A percentile compares a stretch with the other conserved stretches of the same genome.
Conservation (phyloP, 495 filamentous ascomycete genomes). For the Aspergillus ostianus region DNA sequence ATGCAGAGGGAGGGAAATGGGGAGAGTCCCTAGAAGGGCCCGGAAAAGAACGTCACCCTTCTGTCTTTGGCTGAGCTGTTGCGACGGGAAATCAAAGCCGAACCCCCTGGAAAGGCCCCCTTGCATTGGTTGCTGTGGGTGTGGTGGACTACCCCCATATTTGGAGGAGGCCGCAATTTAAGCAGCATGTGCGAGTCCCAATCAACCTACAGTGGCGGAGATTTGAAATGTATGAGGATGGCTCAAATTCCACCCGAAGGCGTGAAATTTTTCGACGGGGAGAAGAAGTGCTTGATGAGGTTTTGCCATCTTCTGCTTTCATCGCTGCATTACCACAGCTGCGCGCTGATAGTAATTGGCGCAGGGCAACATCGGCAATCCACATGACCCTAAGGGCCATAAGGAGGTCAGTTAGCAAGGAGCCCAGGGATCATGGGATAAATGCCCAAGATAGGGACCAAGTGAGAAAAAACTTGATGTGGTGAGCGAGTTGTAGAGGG, state of each 20-base stretch:
- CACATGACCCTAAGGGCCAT: background rate
- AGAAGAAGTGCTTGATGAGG: slow-evolving; percentile 14
- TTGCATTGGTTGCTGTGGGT: slow-evolving; percentile 28
- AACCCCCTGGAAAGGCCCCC: slow-evolving; percentile 23
- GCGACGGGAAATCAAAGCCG: slow-evolving; percentile 26
- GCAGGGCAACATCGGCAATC: background rate
- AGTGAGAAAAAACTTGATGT: background rate
- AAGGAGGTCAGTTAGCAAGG: slow-evolving; percentile 14
- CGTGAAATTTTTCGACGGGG: slow-evolving; percentile 5
- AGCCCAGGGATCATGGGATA: slow-evolving; percentile 12
- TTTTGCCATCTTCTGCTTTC: background rate
- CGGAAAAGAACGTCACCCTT: slow-evolving; percentile 15
- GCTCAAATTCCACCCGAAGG: slow-evolving; percentile 17
- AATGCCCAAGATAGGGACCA: background rate
- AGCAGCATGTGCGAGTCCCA: slow-evolving; percentile 22
- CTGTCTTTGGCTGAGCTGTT: slow-evolving; percentile 14
- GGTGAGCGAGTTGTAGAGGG: background rate
- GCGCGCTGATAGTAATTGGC: background rate
- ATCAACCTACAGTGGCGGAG: slow-evolving; percentile 13
- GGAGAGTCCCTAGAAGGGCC: slow-evolving; percentile 16
- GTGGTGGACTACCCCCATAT: slow-evolving; percentile 16
- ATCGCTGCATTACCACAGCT: background rate
- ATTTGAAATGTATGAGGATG: slow-evolving; percentile 17
- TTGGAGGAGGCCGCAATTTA: slow-evolving; percentile 16
- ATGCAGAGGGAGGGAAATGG: slow-evolving; percentile 17